Conservation (phyloP, 805 yeast species). For the Metschnikowia koreensis region DNA sequence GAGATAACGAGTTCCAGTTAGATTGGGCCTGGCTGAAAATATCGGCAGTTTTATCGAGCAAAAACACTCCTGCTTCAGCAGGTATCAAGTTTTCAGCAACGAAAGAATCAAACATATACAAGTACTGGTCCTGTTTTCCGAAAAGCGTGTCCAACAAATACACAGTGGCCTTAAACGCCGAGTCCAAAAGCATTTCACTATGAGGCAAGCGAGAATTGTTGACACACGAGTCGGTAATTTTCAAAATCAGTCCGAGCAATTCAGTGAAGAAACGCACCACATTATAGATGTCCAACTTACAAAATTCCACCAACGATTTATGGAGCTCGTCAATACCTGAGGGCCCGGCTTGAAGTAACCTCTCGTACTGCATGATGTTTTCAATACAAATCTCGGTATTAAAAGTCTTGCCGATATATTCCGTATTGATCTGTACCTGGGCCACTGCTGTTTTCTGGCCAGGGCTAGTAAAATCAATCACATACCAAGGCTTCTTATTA, state of each 20-base stretch:
- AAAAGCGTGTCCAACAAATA: conserved; percentile 60
- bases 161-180: conserved; percentile 53
- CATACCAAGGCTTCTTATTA: conserved; percentile 40
- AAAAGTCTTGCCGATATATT: conserved; percentile 66
- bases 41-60: conserved; percentile 46
- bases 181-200: conserved; percentile 32
- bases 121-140: conserved; percentile 64
- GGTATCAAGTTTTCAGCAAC: conserved; percentile 33
- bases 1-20: conserved; percentile 61
- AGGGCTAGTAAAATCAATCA: conserved; percentile 44
- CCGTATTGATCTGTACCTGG: conserved; percentile 54
- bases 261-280: conserved; percentile 62
- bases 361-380: conserved; percentile 53
- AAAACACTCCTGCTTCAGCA: conserved; percentile 51
- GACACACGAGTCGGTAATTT: conserved; percentile 29
- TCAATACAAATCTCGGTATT: conserved; percentile 58
- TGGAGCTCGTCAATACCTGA: conserved; percentile 45
- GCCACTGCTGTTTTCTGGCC: conserved; percentile 37
- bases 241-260: conserved; percentile 39
- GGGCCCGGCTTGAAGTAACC: conserved; percentile 42
- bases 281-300: conserved; percentile 52
- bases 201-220: conserved; percentile 24
- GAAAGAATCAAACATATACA: conserved; percentile 54
- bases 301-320: conserved; percentile 47
- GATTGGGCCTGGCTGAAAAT: conserved; percentile 48